phyloP scores from a whole-genome alignment of 768 basidiomycete species.

The Suillus bovinus region DNA sequence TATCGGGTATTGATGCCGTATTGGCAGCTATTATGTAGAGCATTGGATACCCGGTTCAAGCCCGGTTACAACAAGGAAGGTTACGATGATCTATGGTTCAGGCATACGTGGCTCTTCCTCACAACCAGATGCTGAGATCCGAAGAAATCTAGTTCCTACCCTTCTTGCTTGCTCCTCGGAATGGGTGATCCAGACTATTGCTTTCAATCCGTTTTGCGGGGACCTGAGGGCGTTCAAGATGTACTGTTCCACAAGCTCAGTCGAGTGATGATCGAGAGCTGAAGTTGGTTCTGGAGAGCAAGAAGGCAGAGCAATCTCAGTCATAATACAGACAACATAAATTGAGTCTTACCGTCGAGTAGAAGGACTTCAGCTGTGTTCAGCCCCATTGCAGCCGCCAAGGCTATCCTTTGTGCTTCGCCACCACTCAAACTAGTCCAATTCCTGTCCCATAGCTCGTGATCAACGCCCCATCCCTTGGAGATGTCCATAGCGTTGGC shows the following conservation, averaged over 20 bases:
- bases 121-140: slow-evolving; percentile 45
- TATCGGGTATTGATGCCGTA: slow-evolving; percentile 9
- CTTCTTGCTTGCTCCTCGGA: slow-evolving; percentile 77
- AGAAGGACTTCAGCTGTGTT: slow-evolving; percentile 78
- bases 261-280: slow-evolving; percentile 74
- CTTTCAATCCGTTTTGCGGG: slow-evolving; percentile 55
- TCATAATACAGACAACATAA: not conserved
- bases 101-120: slow-evolving; percentile 37
- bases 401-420: slow-evolving; percentile 79
- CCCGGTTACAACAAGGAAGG: slow-evolving; percentile 5
- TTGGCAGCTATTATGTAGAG: not conserved
- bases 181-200: slow-evolving; percentile 88
- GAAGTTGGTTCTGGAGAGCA: slow-evolving; percentile 76
- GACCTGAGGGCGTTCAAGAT: slow-evolving; percentile 54
- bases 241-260: slow-evolving; percentile 62
- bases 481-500: slow-evolving; percentile 54
- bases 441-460: slow-evolving; percentile 71
- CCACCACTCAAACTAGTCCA: slow-evolving; percentile 87
- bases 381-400: slow-evolving; percentile 74
- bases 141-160: slow-evolving; percentile 69
- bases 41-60: not conserved
- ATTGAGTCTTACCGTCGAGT: slow-evolving; percentile 62
- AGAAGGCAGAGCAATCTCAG: not conserved
- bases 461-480: slow-evolving; percentile 63
- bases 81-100: slow-evolving; percentile 25